Evolutionary conservation across 2,329 filamentous ascomycete species (phyloP), one percentile per base, ranked within the genome.

Genomic region (Pestalotiopsis sp.): DNA sequence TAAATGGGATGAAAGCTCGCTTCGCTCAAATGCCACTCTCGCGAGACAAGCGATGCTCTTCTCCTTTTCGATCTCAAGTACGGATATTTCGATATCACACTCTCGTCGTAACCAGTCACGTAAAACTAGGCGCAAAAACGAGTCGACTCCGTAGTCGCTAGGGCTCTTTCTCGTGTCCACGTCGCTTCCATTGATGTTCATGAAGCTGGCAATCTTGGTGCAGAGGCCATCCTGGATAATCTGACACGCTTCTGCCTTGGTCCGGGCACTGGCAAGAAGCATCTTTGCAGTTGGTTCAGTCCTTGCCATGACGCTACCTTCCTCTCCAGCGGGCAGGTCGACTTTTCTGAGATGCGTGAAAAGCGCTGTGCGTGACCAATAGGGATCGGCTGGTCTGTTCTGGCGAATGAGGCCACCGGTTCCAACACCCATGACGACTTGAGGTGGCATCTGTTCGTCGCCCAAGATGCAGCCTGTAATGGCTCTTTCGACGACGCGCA

Each of bases 321-420:
- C 70, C n/a, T 64, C 58, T 11, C 73, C 66, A 10, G 69, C 65
- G 3, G 71, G 81, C 70, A 84, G 76, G 71, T 88, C 85, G 3
- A 87, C 76, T 26, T 81, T 73, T 68, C 84, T 83, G 58, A 88
- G 79, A 65, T 82, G 79, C 2, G 80, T 76, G 68, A 85, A 88
- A 48, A 86, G 76, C 0, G 84, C 80, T 0, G 83, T 84, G 5
- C 80, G 81, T 10, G 83, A 79, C 85, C 85, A 88, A 74, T 86
- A 88, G 0, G 86, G 84, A 68, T 88, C 85, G 0, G 81, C 78
- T 0, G 84, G 82, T 65, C 81, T 77, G 73, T 86, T 88, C 71
- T 88, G 86, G 4, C 75, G 75, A 13, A 85, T 80, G 17, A 88
- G 78, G 0, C 86, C 86, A 20, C 86, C 86, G 0, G 85, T 87